A percentile compares a stretch with the other conserved stretches of the same genome.
phyloP scores from a whole-genome alignment of 2,329 filamentous ascomycete genomes.

The Talaromyces verruculosus region DNA sequence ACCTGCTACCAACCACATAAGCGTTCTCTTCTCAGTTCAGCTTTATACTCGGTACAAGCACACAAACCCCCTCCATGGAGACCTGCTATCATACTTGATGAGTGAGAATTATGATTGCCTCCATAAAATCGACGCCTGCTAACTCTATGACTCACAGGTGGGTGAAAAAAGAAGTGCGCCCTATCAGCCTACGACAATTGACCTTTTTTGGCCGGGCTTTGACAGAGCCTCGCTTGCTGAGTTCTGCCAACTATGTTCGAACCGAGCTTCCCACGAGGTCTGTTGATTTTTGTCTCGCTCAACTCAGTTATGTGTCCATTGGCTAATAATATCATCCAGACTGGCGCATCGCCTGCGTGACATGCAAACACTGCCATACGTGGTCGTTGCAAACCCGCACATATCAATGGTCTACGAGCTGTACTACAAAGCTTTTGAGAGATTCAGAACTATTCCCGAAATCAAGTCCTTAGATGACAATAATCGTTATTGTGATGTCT shows the following conservation, averaged over 20 bases:
- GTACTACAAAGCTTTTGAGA: constrained; percentile 96
- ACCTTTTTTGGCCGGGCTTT: constrained; percentile 96
- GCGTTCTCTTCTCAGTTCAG: constrained; percentile 27
- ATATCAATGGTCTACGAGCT: constrained; percentile 94
- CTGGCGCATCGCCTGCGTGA: constrained; percentile 92
- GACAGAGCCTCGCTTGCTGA: constrained; percentile 83
- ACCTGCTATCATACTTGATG: constrained; percentile 59
- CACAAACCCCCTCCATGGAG: constrained; percentile 56
- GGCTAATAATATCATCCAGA: constrained; percentile 45
- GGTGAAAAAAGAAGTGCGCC: constrained; percentile 86
- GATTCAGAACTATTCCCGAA: constrained; percentile 78
- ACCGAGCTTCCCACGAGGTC: constrained; percentile 86
- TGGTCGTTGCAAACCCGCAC: constrained; percentile 92
- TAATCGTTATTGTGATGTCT: constrained; percentile 76
- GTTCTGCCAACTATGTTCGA: constrained; percentile 95
- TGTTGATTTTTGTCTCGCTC: constrained; percentile 23
- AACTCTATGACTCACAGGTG: constrained; percentile 59
- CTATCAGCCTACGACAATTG: constrained; percentile 93
- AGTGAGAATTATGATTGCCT: constrained; percentile 45
- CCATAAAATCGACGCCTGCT: background rate
- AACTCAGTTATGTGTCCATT: background rate
- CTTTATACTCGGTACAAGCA: constrained; percentile 30
- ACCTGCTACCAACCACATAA: constrained; percentile 34
- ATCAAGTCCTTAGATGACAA: constrained; percentile 87
- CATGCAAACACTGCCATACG: constrained; percentile 94